These are phyloP conservation scores for Cladophialophora yegresii DNA, from an alignment of 2,329 filamentous ascomycete genomes.

Conservation along the genomic window DNA sequence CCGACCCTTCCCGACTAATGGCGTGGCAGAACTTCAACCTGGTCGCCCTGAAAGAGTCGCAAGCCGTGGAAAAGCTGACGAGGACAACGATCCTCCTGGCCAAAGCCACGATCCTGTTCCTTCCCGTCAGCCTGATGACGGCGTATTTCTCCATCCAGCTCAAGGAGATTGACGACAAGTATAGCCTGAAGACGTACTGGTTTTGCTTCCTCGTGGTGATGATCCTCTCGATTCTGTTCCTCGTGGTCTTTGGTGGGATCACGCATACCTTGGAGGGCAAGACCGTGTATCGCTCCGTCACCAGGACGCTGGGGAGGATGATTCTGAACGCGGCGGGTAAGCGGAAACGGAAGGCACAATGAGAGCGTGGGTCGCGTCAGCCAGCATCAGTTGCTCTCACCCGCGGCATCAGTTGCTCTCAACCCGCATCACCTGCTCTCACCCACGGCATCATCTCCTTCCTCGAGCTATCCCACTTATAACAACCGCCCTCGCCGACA, in stretches of 20 bases:
- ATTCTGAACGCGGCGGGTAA: slow-evolving; percentile 19
- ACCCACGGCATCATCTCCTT: slow-evolving; percentile 54
- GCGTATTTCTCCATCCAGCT: slow-evolving; percentile 72
- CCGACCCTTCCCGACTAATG: neutral
- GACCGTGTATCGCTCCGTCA: slow-evolving; percentile 47
- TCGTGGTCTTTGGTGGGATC: slow-evolving; percentile 61
- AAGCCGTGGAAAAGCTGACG: slow-evolving; percentile 70
- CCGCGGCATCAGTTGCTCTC: slow-evolving; percentile 51
- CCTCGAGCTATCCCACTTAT: slow-evolving; percentile 63
- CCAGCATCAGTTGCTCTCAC: slow-evolving; percentile 1
- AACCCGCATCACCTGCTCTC: too few relatives aligned
- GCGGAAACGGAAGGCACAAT: slow-evolving; percentile 23
- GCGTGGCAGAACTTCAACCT: slow-evolving; percentile 71
- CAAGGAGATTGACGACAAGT: slow-evolving; percentile 56
- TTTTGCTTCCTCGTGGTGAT: slow-evolving; percentile 65
- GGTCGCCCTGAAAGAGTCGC: slow-evolving; percentile 72
- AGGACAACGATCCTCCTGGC: slow-evolving; percentile 71
- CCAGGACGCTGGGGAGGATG: slow-evolving; percentile 22
- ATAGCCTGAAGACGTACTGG: slow-evolving; percentile 68
- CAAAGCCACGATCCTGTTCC: slow-evolving; percentile 73
- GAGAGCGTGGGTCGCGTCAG: neutral
- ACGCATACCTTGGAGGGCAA: slow-evolving; percentile 61
- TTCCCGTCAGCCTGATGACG: slow-evolving; percentile 74
- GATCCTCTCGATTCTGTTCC: slow-evolving; percentile 58
- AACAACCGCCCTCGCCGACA: slow-evolving; percentile 69